These are phyloP conservation scores for bread wheat (Triticum aestivum) DNA, from an alignment of 176 grass and related monocot species.

Conservation along the genomic window DNA sequence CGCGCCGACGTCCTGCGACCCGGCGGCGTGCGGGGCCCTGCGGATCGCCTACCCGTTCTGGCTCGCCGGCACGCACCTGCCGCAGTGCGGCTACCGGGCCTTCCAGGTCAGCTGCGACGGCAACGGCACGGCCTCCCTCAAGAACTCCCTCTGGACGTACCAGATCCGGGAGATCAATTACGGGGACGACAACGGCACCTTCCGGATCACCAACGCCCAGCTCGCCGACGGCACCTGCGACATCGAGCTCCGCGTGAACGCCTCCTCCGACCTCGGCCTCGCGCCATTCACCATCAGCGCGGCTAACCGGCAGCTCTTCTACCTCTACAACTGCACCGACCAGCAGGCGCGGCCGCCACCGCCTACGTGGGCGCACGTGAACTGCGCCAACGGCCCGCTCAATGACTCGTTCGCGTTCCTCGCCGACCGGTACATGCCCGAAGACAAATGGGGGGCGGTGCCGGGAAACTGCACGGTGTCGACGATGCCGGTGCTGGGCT, in stretches of 20 bases:
- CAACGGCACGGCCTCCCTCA: neutral
- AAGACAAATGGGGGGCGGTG: fast-evolving
- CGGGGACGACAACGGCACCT: neutral
- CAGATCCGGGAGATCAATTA: constrained; percentile 26
- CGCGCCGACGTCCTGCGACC: neutral
- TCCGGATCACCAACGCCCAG: neutral
- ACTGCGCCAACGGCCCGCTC: neutral
- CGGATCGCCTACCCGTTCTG: constrained; percentile 54
- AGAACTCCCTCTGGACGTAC: neutral
- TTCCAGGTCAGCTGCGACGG: constrained; percentile 15
- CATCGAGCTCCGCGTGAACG: neutral
- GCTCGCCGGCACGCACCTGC: constrained; percentile 20
- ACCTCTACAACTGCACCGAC: constrained; percentile 34
- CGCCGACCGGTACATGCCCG: neutral
- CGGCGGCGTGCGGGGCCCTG: constrained; percentile 24
- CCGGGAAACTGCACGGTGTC: constrained; percentile 24
- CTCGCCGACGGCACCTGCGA: neutral
- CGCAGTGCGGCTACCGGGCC: constrained; percentile 24
- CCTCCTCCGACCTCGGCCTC: constrained; percentile 22
- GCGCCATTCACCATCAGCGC: constrained; percentile 21
- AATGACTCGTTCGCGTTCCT: constrained; percentile 9
- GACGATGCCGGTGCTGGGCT: constrained; percentile 29
- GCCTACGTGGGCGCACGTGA: neutral
- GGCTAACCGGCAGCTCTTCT: constrained; percentile 39
- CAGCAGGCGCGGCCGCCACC: neutral